phyloP scores from a whole-genome alignment of 495 filamentous ascomycete species.

The Xylaria curta region DNA sequence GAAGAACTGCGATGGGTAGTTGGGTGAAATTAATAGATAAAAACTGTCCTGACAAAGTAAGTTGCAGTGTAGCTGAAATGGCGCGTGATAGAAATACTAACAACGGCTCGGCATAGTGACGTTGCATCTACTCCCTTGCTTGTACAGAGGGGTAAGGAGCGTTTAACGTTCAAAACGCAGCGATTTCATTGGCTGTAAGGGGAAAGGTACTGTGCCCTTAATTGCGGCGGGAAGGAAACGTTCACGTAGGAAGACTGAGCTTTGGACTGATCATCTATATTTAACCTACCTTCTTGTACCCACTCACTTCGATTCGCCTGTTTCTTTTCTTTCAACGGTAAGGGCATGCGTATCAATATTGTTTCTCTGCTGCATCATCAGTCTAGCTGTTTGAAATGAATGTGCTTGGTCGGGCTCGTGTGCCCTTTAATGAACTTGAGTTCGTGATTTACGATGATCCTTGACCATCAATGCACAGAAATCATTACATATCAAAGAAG shows the following conservation, averaged over 20 bases:
- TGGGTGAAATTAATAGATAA: not conserved
- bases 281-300: no score
- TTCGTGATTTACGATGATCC: no score
- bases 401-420: not conserved
- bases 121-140: not conserved
- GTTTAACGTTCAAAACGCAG: not conserved
- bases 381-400: not conserved
- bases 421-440: no score
- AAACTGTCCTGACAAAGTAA: not conserved
- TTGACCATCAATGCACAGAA: no score
- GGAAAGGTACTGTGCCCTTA: conserved; percentile 10
- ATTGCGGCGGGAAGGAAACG: no score
- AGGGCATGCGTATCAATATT: not conserved
- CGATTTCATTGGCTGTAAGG: not conserved
- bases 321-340: no score
- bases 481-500: no score
- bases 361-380: conserved; percentile 12
- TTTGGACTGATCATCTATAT: no score
- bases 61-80: not conserved
- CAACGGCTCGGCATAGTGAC: not conserved
- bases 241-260: no score
- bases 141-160: not conserved
- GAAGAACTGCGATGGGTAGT: not conserved
- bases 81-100: not conserved
- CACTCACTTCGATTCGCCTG: no score